A percentile compares a stretch with the other conserved stretches of the same genome.
Evolutionary conservation across 495 filamentous ascomycete genomes (phyloP).

Genomic region (Penicillium simplicissimum): DNA sequence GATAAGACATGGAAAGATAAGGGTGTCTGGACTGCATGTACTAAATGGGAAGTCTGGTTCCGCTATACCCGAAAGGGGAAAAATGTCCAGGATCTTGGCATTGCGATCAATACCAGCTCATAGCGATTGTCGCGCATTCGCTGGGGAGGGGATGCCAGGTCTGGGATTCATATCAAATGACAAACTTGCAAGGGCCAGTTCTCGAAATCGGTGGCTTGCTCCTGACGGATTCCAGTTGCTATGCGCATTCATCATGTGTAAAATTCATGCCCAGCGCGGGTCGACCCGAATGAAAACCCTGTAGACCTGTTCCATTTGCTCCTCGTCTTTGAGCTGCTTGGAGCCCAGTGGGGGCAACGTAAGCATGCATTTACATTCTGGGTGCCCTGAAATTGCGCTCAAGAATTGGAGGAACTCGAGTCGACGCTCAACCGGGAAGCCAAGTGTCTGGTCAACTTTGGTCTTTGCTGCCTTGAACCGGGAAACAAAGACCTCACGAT

Average conservation of each 20-base stretch:
- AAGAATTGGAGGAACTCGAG: not conserved
- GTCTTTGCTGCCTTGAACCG: not conserved
- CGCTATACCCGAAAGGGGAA: constrained; percentile 37
- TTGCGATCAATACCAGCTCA: not conserved
- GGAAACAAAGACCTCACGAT: not conserved
- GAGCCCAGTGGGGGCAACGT: too few relatives aligned
- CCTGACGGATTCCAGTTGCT: not conserved
- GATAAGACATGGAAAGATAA: constrained; percentile 12
- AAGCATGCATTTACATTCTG: not conserved
- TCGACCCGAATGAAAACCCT: not conserved
- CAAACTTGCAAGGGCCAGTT: not conserved
- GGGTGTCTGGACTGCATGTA: constrained; percentile 26
- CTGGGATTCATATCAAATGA: not conserved
- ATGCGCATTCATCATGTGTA: not conserved
- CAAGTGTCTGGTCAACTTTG: not conserved
- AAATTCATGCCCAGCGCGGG: too few relatives aligned
- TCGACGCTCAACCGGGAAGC: not conserved
- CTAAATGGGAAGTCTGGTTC: constrained; percentile 27
- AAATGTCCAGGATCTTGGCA: constrained; percentile 34
- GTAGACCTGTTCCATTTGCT: not conserved
- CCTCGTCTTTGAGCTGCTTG: too few relatives aligned
- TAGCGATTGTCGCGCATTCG: not conserved
- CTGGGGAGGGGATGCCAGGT: not conserved
- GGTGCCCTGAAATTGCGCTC: not conserved
- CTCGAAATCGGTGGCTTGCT: not conserved